Percentiles rank a stretch among this genome's conserved stretches.
Conservation (phyloP, 1,284 basidiomycete species). For the Cryptococcus hybrid region DNA sequence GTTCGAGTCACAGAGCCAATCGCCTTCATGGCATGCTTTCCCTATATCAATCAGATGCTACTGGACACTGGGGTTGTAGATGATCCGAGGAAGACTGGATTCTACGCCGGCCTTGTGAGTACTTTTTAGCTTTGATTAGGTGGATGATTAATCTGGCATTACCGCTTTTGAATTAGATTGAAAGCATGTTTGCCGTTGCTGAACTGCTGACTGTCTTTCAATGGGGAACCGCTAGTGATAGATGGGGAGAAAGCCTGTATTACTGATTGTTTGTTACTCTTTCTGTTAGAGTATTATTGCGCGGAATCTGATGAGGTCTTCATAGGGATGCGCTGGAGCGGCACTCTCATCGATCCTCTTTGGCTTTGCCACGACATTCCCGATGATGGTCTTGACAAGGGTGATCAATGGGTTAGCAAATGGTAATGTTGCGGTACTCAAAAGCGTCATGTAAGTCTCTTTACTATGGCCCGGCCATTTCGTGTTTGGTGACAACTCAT, state of each 20-base stretch:
- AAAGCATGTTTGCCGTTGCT: slow-evolving; percentile 36
- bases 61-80: slow-evolving; percentile 32
- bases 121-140: background rate
- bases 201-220: slow-evolving; percentile 40
- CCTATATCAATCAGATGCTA: slow-evolving; percentile 42
- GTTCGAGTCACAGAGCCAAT: slow-evolving; percentile 39
- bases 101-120: slow-evolving; percentile 37
- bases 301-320: background rate
- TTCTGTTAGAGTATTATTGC: background rate
- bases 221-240: slow-evolving; percentile 36
- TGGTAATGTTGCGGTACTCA: slow-evolving; percentile 40
- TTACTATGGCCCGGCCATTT: background rate
- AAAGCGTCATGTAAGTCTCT: slow-evolving; percentile 29
- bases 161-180: slow-evolving; percentile 18
- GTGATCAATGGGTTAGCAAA: slow-evolving; percentile 37
- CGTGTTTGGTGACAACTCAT: background rate
- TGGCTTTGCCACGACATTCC: slow-evolving; percentile 31
- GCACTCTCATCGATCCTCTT: slow-evolving; percentile 31
- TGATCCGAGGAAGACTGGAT: slow-evolving; percentile 33
- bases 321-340: slow-evolving; percentile 31
- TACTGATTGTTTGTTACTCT: slow-evolving; percentile 27
- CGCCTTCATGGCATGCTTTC: slow-evolving; percentile 33
- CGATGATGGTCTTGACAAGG: slow-evolving; percentile 27
- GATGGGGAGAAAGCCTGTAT: slow-evolving; percentile 36
- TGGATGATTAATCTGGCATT: background rate